phyloP scores from a whole-genome alignment of 306 rosid genomes.

The Castanea sativa region DNA sequence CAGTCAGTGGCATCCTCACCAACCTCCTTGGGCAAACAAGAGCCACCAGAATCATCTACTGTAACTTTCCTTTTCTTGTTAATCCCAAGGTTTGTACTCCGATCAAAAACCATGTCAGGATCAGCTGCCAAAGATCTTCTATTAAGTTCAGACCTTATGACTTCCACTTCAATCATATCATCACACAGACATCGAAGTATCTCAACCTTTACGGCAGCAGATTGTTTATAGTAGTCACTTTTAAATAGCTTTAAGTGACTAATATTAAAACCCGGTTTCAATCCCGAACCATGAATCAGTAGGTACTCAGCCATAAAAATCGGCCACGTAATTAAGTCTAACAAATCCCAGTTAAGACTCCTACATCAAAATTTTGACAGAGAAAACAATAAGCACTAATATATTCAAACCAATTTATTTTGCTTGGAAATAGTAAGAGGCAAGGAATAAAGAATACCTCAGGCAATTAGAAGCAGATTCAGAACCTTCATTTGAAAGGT shows the following conservation, averaged over 20 bases:
- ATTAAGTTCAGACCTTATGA: slow-evolving; percentile 82
- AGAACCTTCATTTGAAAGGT: slow-evolving; percentile 76
- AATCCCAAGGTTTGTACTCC: slow-evolving; percentile 49
- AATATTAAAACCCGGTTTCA: slow-evolving; percentile 59
- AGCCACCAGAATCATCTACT: slow-evolving; percentile 49
- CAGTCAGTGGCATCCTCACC: slow-evolving; percentile 65
- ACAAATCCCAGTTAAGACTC: slow-evolving; percentile 91
- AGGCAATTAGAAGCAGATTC: slow-evolving; percentile 84
- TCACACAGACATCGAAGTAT: slow-evolving; percentile 85
- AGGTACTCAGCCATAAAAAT: slow-evolving; percentile 87
- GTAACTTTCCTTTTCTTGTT: slow-evolving; percentile 62
- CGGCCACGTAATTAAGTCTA: slow-evolving; percentile 94
- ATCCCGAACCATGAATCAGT: slow-evolving; percentile 64
- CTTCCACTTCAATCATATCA: slow-evolving; percentile 88
- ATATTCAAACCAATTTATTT: slow-evolving; percentile 26
- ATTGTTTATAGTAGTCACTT: slow-evolving; percentile 71
- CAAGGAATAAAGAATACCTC: slow-evolving; percentile 44
- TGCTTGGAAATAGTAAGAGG: slow-evolving; percentile 8
- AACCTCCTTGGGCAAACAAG: slow-evolving; percentile 51
- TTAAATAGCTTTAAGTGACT: slow-evolving; percentile 46
- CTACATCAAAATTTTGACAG: slow-evolving; percentile 42
- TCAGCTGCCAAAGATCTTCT: slow-evolving; percentile 77
- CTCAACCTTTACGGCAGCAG: slow-evolving; percentile 65
- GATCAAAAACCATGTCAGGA: slow-evolving; percentile 57
- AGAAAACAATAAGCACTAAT: slow-evolving; percentile 16